Percentiles rank a stretch among this genome's conserved stretches.
These are phyloP conservation scores for Heterobasidion parviporum DNA, from an alignment of 1,284 basidiomycete species.

Conservation along the genomic window DNA sequence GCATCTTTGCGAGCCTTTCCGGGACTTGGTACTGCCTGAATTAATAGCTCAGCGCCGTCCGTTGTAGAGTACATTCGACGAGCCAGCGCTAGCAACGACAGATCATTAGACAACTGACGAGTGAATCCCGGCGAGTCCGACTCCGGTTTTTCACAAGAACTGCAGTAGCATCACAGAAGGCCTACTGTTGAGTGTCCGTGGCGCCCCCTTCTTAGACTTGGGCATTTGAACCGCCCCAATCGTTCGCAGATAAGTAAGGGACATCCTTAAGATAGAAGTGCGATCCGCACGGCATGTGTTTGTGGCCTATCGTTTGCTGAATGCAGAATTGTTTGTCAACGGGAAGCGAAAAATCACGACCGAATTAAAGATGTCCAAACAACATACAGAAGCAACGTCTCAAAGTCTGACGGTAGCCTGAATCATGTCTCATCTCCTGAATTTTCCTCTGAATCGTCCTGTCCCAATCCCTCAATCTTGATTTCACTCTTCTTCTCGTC, in stretches of 20 bases:
- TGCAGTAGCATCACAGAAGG: too few relatives aligned
- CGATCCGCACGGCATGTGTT: not conserved
- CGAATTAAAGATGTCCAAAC: not conserved
- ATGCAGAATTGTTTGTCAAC: not conserved
- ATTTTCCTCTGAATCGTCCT: constrained; percentile 25
- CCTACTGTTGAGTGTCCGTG: too few relatives aligned
- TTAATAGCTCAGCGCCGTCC: too few relatives aligned
- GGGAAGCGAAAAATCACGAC: not conserved
- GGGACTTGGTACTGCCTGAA: too few relatives aligned
- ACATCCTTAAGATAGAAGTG: not conserved
- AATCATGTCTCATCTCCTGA: not conserved
- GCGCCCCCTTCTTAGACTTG: too few relatives aligned
- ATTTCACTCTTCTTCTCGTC: constrained; percentile 26
- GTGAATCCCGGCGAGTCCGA: not conserved
- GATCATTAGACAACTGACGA: not conserved
- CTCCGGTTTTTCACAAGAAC: not conserved
- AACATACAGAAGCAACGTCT: not conserved
- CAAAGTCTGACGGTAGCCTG: constrained; percentile 8
- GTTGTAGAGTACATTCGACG: too few relatives aligned
- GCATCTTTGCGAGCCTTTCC: too few relatives aligned
- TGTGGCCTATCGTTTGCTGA: too few relatives aligned
- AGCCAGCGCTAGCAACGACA: too few relatives aligned
- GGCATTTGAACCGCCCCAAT: too few relatives aligned
- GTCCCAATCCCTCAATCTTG: constrained; percentile 36
- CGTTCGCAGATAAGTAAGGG: too few relatives aligned